Conservation (phyloP, 371 early-diverging fungal species). For the Dinochytrium kinnereticum region DNA sequence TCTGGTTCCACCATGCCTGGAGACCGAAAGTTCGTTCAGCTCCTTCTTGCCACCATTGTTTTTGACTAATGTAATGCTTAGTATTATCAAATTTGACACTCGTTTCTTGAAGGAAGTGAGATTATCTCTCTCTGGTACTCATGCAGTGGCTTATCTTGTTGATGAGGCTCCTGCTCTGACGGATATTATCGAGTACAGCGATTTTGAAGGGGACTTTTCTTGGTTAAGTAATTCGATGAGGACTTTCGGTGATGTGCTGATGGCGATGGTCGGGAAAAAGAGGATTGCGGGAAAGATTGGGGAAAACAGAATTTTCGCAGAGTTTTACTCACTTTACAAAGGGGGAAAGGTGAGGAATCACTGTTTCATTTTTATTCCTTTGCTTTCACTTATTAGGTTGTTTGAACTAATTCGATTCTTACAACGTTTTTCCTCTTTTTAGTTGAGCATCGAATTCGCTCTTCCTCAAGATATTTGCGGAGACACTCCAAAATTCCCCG, state of each 20-base stretch:
- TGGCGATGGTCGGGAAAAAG: not conserved
- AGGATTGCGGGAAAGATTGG: not conserved
- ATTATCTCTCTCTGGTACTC: not conserved
- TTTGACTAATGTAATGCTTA: too few relatives aligned
- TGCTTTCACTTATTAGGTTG: not conserved
- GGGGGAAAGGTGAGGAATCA: not conserved
- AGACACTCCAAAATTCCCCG: not conserved
- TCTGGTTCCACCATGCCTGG: not conserved
- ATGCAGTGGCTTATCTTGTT: too few relatives aligned
- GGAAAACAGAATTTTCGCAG: too few relatives aligned
- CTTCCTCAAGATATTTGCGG: not conserved
- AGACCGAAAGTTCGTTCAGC: not conserved
- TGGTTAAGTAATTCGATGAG: not conserved
- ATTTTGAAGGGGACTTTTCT: not conserved
- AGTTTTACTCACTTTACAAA: not conserved
- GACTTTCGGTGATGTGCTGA: not conserved
- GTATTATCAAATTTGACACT: not conserved
- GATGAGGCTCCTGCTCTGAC: too few relatives aligned
- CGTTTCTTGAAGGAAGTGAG: not conserved
- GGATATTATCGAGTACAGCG: not conserved
- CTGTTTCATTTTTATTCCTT: not conserved
- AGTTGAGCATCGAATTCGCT: too few relatives aligned
- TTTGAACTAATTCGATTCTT: too few relatives aligned
- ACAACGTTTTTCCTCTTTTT: too few relatives aligned
- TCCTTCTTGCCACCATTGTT: too few relatives aligned